phyloP scores from a whole-genome alignment of 495 filamentous ascomycete genomes.

The Xylaria curta region DNA sequence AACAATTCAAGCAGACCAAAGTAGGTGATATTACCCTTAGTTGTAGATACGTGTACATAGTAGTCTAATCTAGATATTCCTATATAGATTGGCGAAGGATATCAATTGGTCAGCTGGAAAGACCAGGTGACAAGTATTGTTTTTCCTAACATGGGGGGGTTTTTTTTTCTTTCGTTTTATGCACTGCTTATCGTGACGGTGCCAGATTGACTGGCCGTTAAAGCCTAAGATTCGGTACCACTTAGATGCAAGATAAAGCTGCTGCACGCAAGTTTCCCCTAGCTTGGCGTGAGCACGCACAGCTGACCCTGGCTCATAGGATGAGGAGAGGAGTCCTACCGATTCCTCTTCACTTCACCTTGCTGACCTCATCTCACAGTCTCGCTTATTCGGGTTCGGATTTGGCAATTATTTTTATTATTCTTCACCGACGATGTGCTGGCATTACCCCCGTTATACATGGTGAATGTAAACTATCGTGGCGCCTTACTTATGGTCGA shows the following conservation, averaged over 20 bases:
- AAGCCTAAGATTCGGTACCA: constrained; percentile 8
- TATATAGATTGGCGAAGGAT: neutral
- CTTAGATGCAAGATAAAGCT: constrained; percentile 23
- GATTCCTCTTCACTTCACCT: neutral
- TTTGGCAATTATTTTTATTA: constrained; percentile 14
- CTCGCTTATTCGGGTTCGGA: constrained; percentile 10
- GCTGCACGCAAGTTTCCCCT: constrained; percentile 19
- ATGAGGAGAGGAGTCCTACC: neutral
- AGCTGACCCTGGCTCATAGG: neutral
- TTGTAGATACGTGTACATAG: neutral
- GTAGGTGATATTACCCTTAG: neutral
- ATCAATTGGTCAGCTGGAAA: neutral
- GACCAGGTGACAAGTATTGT: neutral
- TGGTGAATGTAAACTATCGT: constrained; percentile 23
- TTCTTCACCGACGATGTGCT: neutral
- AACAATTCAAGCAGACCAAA: neutral
- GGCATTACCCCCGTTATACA: constrained; percentile 12
- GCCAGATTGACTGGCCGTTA: neutral
- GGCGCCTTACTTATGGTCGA: constrained; percentile 16
- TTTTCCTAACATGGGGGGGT: constrained; percentile 9
- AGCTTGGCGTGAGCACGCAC: constrained; percentile 17
- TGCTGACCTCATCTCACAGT: constrained; percentile 23
- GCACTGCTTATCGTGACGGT: constrained; percentile 4
- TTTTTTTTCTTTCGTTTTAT: neutral
- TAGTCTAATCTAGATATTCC: neutral